phyloP scores from a whole-genome alignment of 2,329 filamentous ascomycete genomes.

The Aspergillus awamori region DNA sequence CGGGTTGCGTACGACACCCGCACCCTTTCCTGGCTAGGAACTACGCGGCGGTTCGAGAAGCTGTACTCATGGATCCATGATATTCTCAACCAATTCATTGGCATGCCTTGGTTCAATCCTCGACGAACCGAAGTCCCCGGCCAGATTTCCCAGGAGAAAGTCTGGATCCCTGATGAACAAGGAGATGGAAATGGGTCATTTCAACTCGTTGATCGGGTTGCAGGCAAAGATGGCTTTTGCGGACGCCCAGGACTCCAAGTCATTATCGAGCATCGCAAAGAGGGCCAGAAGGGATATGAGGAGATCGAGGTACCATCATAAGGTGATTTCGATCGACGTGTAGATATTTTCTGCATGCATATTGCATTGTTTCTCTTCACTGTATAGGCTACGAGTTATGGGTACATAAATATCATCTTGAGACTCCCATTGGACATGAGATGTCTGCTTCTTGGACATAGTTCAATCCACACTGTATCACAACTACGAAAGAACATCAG shows the following conservation, averaged over 20 bases:
- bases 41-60: constrained; percentile 67
- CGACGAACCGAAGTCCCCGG: constrained; percentile 63
- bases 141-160: constrained; percentile 44
- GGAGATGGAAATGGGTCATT: constrained; percentile 42
- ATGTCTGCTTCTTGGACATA: neutral
- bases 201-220: constrained; percentile 40
- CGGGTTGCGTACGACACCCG: constrained; percentile 67
- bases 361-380: neutral
- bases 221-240: constrained; percentile 50
- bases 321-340: neutral
- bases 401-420: neutral
- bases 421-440: neutral
- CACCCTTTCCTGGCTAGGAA: constrained; percentile 61
- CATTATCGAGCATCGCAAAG: constrained; percentile 45
- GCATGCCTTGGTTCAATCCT: constrained; percentile 63
- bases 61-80: constrained; percentile 64
- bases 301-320: constrained; percentile 42
- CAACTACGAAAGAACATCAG: neutral
- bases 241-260: constrained; percentile 48
- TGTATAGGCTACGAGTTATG: neutral
- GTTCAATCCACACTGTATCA: neutral
- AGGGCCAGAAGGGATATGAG: constrained; percentile 51
- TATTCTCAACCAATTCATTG: constrained; percentile 58
- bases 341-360: neutral
- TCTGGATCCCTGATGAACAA: constrained; percentile 43